Conservation (phyloP, 2,329 filamentous ascomycete species). For the Aspergillus sp. region DNA sequence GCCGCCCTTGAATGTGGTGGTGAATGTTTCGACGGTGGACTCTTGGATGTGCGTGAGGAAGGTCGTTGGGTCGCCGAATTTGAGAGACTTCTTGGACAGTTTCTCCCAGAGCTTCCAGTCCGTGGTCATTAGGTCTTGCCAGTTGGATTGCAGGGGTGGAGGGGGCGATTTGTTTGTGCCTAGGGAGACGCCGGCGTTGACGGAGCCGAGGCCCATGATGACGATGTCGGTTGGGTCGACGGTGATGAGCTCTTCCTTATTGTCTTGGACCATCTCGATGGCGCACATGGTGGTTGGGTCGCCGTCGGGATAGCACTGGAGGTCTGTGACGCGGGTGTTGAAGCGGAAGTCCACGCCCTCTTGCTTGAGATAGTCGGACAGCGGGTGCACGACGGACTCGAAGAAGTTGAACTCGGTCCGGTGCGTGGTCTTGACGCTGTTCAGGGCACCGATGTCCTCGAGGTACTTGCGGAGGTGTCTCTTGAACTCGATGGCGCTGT, state of each 20-base stretch:
- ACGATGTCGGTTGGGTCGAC: conserved; percentile 36
- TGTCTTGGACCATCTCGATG: conserved; percentile 25
- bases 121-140: conserved; percentile 23
- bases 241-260: conserved; percentile 21
- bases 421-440: conserved; percentile 21
- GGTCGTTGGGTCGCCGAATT: conserved; percentile 35
- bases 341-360: conserved; percentile 30
- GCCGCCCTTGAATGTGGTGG: conserved; percentile 35
- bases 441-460: conserved; percentile 21
- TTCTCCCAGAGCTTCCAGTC: conserved; percentile 41
- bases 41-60: conserved; percentile 34
- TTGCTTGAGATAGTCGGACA: conserved; percentile 23
- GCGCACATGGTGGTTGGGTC: conserved; percentile 30
- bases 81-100: conserved; percentile 31
- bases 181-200: conserved; percentile 33
- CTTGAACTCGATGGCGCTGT: conserved; percentile 24
- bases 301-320: conserved; percentile 20
- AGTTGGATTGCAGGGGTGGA: conserved; percentile 12
- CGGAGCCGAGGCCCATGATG: conserved; percentile 41
- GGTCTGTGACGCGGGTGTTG: conserved; percentile 21
- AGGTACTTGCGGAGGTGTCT: conserved; percentile 23
- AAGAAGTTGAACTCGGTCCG: conserved; percentile 26
- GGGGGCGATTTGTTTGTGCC: conserved; percentile 30
- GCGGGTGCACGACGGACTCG: conserved; percentile 25
- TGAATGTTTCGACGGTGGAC: conserved; percentile 40